Conservation (phyloP, 2,329 filamentous ascomycete genomes). For the Colletotrichum sublineola region DNA sequence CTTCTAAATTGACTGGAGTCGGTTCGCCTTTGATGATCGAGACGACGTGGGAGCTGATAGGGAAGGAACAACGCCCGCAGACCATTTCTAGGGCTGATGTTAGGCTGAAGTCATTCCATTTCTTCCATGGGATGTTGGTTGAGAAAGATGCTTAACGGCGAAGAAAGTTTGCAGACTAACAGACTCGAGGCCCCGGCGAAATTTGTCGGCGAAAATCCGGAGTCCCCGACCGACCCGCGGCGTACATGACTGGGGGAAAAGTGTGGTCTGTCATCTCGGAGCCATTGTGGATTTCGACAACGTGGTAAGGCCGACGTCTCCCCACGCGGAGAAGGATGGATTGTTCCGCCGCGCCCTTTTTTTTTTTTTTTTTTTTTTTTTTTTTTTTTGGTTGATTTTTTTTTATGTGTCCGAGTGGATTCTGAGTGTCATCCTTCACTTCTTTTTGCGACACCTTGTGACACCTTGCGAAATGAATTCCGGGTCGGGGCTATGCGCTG, state of each 20-base stretch:
- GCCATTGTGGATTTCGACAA: conserved; percentile 37
- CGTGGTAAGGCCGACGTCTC: conserved; percentile 39
- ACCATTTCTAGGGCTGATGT: not conserved
- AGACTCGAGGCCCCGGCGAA: not conserved
- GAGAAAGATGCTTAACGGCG: not conserved
- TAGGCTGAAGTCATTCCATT: not conserved
- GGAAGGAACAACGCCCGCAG: not conserved
- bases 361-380: conserved; percentile 7
- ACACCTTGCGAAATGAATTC: conserved; percentile 11
- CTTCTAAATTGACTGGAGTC: not conserved
- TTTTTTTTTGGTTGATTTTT: conserved; percentile 4
- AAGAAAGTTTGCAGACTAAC: not conserved
- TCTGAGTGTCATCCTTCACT: conserved; percentile 11
- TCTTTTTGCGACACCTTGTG: not conserved
- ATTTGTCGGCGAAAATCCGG: conserved; percentile 37
- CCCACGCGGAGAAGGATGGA: conserved; percentile 33
- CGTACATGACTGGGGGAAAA: conserved; percentile 24
- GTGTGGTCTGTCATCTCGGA: conserved; percentile 36
- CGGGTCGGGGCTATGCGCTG: conserved; percentile 4
- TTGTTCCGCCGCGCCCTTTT: conserved; percentile 4
- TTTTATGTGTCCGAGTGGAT: conserved; percentile 10
- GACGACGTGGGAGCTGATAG: not conserved
- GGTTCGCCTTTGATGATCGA: not conserved
- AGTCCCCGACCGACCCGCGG: conserved; percentile 20
- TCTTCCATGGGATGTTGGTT: not conserved